These are phyloP conservation scores for Zygotorulaspora florentina DNA, from an alignment of 805 yeast genomes.

Conservation along the genomic window DNA sequence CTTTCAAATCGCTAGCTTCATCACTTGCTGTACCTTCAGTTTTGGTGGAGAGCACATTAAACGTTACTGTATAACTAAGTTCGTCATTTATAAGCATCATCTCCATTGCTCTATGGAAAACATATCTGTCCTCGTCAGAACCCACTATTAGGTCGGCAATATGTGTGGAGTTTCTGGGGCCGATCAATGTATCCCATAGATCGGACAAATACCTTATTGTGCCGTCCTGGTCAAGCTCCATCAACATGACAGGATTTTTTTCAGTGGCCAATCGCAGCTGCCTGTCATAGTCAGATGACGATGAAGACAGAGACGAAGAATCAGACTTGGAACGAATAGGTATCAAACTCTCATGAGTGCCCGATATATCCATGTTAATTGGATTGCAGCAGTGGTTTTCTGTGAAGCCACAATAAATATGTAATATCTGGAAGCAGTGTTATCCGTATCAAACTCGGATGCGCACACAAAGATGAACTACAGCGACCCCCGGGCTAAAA, in stretches of 20 bases:
- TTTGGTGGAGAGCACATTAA: slow-evolving; percentile 38
- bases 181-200: slow-evolving; percentile 71
- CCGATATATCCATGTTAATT: background rate
- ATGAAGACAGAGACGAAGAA: slow-evolving; percentile 14
- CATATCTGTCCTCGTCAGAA: slow-evolving; percentile 54
- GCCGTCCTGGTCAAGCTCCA: slow-evolving; percentile 81
- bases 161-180: slow-evolving; percentile 33
- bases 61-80: slow-evolving; percentile 66
- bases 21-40: slow-evolving; percentile 11
- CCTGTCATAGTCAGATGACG: slow-evolving; percentile 37
- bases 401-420: too few relatives aligned
- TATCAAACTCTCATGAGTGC: background rate
- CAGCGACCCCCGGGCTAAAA: too few relatives aligned
- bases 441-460: too few relatives aligned
- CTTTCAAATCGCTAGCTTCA: slow-evolving; percentile 38
- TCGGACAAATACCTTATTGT: slow-evolving; percentile 68
- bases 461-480: too few relatives aligned
- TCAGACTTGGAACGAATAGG: slow-evolving; percentile 11
- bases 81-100: slow-evolving; percentile 70
- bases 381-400: background rate
- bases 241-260: slow-evolving; percentile 66
- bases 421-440: too few relatives aligned
- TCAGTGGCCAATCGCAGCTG: slow-evolving; percentile 63
- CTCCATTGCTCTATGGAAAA: slow-evolving; percentile 65
- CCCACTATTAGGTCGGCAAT: slow-evolving; percentile 66